A percentile compares a stretch with the other conserved stretches of the same genome.
phyloP scores from a whole-genome alignment of 176 grass and related monocot species.

The Avena atlantica region DNA sequence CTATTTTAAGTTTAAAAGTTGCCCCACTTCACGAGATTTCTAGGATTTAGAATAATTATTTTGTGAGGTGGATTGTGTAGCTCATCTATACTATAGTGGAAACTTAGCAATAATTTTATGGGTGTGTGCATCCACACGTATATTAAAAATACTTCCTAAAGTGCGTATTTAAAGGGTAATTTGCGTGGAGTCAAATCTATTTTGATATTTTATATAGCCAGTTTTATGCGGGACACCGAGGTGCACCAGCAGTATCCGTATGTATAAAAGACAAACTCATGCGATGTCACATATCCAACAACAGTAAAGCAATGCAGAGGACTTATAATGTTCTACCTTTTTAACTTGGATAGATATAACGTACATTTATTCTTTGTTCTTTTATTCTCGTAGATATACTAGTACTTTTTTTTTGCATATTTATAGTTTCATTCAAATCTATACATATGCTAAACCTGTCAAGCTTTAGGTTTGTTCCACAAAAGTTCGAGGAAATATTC shows the following conservation, averaged over 20 bases:
- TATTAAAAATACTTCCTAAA: background rate
- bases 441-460: background rate
- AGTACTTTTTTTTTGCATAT: background rate
- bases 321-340: slow-evolving; percentile 7
- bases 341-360: background rate
- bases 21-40: background rate
- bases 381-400: background rate
- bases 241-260: background rate
- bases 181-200: background rate
- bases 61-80: background rate
- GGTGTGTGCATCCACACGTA: background rate
- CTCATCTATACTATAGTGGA: slow-evolving; percentile 1
- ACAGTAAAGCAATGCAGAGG: background rate
- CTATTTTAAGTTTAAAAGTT: background rate
- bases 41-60: background rate
- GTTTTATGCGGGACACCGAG: background rate
- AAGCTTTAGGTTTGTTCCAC: slow-evolving; percentile 65
- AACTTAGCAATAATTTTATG: background rate
- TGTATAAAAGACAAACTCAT: slow-evolving; percentile 14
- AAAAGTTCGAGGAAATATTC: slow-evolving; percentile 87
- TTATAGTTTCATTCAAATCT: background rate
- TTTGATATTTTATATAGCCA: background rate
- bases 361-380: slow-evolving; percentile 5
- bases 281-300: slow-evolving; percentile 22
- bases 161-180: background rate